A percentile compares a stretch with the other conserved stretches of the same genome.
phyloP scores from a whole-genome alignment of 192 early-diverging fungal species.

The Phlyctochytrium arcticum region DNA sequence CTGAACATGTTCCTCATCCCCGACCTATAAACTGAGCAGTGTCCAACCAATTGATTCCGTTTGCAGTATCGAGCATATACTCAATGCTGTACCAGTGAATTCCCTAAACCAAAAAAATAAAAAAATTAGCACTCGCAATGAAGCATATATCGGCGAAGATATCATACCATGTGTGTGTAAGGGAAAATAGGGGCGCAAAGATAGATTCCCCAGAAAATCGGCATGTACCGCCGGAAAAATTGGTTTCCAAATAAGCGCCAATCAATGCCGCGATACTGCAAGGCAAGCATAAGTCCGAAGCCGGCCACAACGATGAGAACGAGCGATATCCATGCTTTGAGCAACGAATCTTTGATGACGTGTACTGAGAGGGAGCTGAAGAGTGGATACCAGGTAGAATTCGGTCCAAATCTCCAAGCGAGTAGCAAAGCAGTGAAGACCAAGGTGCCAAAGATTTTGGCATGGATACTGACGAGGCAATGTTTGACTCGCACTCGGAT shows the following conservation, averaged over 20 bases:
- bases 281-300: not conserved
- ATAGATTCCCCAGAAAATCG: not conserved
- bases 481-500: not conserved
- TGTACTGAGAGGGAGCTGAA: not conserved
- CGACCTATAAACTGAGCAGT: too few species aligned
- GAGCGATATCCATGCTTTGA: not conserved
- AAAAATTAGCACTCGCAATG: not conserved
- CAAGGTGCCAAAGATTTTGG: not conserved
- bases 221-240: not conserved
- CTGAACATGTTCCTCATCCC: too few species aligned
- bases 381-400: not conserved
- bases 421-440: not conserved
- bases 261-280: not conserved
- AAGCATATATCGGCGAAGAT: not conserved
- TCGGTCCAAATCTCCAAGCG: not conserved
- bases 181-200: constrained; percentile 4
- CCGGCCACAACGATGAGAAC: not conserved
- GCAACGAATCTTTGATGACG: not conserved
- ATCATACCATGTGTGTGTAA: not conserved
- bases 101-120: not conserved
- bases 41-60: not conserved
- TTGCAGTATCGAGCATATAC: not conserved
- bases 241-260: not conserved
- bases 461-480: not conserved
- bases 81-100: not conserved